These are phyloP conservation scores for Asterophora lycoperdoides DNA, from an alignment of 768 basidiomycete species.

Conservation along the genomic window DNA sequence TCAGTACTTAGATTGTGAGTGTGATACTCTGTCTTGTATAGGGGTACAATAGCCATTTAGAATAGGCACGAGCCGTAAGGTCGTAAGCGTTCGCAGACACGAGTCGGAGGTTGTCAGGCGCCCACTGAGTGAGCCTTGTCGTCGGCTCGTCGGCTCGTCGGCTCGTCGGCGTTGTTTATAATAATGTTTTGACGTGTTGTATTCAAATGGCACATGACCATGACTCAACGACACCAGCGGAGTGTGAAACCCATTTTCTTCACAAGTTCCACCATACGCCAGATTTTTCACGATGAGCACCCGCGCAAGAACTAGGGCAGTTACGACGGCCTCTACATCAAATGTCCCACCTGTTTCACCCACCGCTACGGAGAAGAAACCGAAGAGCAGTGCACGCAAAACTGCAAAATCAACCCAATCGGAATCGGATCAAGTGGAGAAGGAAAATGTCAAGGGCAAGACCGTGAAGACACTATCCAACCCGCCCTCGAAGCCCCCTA, in stretches of 20 bases:
- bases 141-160: too few species aligned
- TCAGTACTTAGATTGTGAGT: too few species aligned
- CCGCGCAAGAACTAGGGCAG: conserved; percentile 42
- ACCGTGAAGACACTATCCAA: conserved; percentile 12
- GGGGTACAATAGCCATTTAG: too few species aligned
- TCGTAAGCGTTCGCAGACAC: too few species aligned
- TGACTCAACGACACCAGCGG: conserved; percentile 14
- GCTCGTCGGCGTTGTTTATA: too few species aligned
- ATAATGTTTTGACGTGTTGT: neutral
- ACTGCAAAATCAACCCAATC: conserved; percentile 9
- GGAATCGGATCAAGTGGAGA: conserved; percentile 20
- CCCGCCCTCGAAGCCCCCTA: conserved; percentile 7
- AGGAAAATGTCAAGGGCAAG: conserved; percentile 24
- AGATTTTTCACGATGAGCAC: conserved; percentile 34
- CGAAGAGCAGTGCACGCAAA: conserved; percentile 15
- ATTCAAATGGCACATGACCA: conserved; percentile 1
- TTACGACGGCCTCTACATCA: conserved; percentile 18
- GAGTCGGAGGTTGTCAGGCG: too few species aligned
- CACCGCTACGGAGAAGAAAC: conserved; percentile 13
- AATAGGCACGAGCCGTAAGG: too few species aligned
- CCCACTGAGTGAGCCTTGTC: too few species aligned
- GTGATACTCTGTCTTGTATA: too few species aligned
- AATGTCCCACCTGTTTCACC: conserved; percentile 10
- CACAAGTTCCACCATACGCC: conserved; percentile 1
- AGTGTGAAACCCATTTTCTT: conserved; percentile 14